Evolutionary conservation across 202 grass and related monocot species (phyloP).

Genomic region (Zoysia matrella): DNA sequence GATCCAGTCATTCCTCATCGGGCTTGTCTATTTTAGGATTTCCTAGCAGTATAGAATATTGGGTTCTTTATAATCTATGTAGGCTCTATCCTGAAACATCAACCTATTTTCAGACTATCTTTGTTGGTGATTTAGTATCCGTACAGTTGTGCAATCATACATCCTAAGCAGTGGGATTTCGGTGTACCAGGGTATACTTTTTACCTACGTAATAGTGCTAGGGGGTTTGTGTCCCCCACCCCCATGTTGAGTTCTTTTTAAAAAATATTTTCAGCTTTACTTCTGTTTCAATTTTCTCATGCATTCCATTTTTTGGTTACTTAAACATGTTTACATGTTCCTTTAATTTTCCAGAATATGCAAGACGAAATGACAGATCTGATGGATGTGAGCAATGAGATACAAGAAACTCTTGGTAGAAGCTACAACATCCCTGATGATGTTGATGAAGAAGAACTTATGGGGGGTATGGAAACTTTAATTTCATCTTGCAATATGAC

Average conservation of each 20-base stretch:
- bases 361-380: conserved; percentile 98
- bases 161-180: not conserved
- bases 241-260: not conserved
- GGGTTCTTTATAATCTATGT: not conserved
- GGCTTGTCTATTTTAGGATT: not conserved
- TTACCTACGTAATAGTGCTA: not conserved
- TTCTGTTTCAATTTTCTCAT: not conserved
- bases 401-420: too few species aligned
- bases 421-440: conserved; percentile 70
- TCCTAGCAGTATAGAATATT: not conserved
- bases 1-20: not conserved
- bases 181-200: not conserved
- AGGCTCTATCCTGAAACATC: not conserved
- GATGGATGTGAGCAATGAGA: too few species aligned
- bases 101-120: not conserved
- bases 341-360: conserved; percentile 70
- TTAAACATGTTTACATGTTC: not conserved
- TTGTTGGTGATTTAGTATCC: not conserved
- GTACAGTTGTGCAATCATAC: not conserved
- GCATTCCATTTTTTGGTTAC: not conserved
- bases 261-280: not conserved
- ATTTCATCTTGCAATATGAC: conserved; percentile 8
- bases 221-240: not conserved
- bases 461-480: conserved; percentile 73
- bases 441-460: conserved; percentile 91